Evolutionary conservation across 805 yeast species (phyloP).

Genomic region (Jamesozyma spencerorum): DNA sequence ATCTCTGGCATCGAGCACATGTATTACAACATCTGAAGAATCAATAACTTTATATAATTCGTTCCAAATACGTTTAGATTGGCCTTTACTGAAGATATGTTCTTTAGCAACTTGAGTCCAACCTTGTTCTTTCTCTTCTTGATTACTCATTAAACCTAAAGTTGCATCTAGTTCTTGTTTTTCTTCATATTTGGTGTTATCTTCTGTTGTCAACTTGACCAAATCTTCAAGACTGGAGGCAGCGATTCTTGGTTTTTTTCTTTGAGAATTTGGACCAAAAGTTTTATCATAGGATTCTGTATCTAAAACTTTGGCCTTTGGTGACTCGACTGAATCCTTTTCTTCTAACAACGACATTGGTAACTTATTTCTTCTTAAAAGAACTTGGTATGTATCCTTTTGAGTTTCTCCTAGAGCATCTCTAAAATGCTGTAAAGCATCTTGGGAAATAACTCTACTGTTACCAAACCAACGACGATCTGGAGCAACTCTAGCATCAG

Average conservation of each 20-base stretch:
- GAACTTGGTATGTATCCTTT: constrained; percentile 75
- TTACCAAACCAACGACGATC: constrained; percentile 97
- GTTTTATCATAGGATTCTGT: constrained; percentile 75
- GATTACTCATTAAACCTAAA: constrained; percentile 70
- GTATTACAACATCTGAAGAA: constrained; percentile 94
- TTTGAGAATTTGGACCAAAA: constrained; percentile 91
- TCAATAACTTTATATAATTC: constrained; percentile 94
- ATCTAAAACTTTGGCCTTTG: constrained; percentile 72
- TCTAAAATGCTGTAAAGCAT: constrained; percentile 87
- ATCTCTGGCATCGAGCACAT: constrained; percentile 94
- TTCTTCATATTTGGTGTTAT: constrained; percentile 55
- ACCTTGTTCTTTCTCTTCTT: constrained; percentile 54
- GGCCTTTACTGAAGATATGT: constrained; percentile 93
- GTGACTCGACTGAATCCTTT: constrained; percentile 65
- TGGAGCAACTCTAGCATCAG: constrained; percentile 90
- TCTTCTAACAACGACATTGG: constrained; percentile 95
- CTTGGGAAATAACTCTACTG: constrained; percentile 94
- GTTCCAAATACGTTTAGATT: constrained; percentile 97
- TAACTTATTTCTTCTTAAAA: constrained; percentile 78
- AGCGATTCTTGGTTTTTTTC: constrained; percentile 80
- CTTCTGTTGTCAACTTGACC: constrained; percentile 48
- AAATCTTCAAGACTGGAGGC: constrained; percentile 74
- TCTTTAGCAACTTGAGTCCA: constrained; percentile 89
- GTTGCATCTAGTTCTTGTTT: constrained; percentile 68
- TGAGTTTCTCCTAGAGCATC: constrained; percentile 85